These are phyloP conservation scores for Lunularia cruciata DNA, from an alignment of 225 moss, liverwort and hornwort genomes.

Conservation along the genomic window DNA sequence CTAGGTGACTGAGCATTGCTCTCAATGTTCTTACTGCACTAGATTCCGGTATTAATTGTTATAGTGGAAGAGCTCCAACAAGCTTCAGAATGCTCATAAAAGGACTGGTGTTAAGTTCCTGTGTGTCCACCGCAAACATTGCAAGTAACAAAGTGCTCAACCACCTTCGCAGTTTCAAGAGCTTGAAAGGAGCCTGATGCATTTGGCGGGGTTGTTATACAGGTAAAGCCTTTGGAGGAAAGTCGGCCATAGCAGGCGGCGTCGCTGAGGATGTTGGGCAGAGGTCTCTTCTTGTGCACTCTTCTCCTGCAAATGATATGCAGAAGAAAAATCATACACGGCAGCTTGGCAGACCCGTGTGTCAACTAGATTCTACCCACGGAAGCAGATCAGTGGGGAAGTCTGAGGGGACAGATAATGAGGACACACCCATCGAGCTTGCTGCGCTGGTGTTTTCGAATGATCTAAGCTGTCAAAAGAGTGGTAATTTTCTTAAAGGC, in stretches of 20 bases:
- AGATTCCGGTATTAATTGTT: not conserved
- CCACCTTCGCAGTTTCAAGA: no score
- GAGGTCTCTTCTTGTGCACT: constrained; percentile 40
- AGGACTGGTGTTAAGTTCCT: no score
- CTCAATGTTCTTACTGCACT: not conserved
- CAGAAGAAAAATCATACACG: not conserved
- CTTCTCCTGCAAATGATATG: constrained; percentile 1
- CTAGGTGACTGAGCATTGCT: constrained; percentile 29
- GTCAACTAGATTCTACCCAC: not conserved
- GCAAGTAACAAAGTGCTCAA: no score
- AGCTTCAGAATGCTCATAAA: no score
- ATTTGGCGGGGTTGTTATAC: constrained; percentile 1
- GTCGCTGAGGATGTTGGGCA: constrained; percentile 30
- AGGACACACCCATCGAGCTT: constrained; percentile 16
- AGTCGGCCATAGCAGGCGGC: constrained; percentile 35
- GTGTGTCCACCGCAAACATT: no score
- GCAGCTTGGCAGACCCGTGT: constrained; percentile 7
- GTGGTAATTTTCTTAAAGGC: not conserved
- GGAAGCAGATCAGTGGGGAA: not conserved
- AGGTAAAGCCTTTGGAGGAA: constrained; percentile 47
- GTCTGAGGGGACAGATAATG: not conserved
- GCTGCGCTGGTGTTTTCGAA: constrained; percentile 30
- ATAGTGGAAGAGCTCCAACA: not conserved
- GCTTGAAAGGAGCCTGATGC: not conserved
- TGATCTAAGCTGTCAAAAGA: not conserved